Conservation (phyloP, 345 rosid species). For the Corymbia maculata region DNA sequence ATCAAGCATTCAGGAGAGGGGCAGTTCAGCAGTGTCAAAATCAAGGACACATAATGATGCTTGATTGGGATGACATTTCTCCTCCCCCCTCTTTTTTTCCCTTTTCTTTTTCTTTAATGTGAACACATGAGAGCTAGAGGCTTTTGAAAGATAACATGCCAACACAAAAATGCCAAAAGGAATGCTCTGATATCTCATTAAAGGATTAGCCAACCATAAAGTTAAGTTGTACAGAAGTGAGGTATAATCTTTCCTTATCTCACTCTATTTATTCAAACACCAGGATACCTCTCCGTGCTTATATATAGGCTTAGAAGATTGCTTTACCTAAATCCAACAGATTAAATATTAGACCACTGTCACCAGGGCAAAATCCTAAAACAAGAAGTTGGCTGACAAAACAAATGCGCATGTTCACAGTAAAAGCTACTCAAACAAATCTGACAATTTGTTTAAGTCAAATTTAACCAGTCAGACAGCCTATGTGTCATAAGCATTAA, state of each 20-base stretch:
- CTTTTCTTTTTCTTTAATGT: not conserved
- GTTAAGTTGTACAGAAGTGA: not conserved
- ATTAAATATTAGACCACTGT: not conserved
- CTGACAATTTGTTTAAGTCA: not conserved
- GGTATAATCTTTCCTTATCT: not conserved
- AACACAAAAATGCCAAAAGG: not conserved
- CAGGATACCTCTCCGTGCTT: not conserved
- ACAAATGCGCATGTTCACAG: not conserved
- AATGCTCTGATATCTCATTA: not conserved
- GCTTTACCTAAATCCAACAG: not conserved
- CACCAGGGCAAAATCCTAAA: not conserved
- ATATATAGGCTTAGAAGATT: not conserved
- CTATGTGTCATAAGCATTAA: not conserved
- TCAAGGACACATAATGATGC: not conserved
- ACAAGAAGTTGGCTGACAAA: not conserved
- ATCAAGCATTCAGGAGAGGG: not conserved
- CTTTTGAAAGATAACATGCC: not conserved
- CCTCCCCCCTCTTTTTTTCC: rapidly evolving
- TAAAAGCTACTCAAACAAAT: not conserved
- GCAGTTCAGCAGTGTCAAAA: not conserved
- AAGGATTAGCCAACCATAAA: not conserved
- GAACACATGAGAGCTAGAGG: not conserved
- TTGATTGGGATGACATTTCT: not conserved
- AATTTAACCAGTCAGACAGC: not conserved
- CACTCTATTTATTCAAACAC: not conserved